phyloP scores from a whole-genome alignment of 2,329 filamentous ascomycete species.

The Tympanopsis confertula region DNA sequence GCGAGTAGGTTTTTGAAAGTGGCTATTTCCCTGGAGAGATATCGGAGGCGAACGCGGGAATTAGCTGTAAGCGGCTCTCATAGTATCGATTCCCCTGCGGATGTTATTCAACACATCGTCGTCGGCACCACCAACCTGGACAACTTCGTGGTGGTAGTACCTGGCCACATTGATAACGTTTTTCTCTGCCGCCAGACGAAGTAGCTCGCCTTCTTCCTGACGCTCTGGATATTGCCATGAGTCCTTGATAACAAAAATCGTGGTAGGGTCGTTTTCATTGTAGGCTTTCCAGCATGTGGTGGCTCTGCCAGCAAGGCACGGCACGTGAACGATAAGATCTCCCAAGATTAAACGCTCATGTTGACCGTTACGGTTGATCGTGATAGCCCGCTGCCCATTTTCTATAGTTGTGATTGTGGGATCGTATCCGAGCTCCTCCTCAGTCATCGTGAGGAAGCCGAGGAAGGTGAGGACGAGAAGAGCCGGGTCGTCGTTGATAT shows the following conservation, averaged over 20 bases:
- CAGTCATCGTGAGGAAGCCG: constrained; percentile 15
- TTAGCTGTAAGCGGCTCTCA: no score
- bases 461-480: constrained; percentile 14
- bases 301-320: constrained; percentile 15
- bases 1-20: no score
- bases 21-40: no score
- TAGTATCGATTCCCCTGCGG: constrained; percentile 15
- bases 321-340: constrained; percentile 12
- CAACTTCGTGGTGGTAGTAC: constrained; percentile 17
- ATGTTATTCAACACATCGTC: constrained; percentile 18
- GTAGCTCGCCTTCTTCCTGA: constrained; percentile 17
- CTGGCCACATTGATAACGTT: constrained; percentile 14
- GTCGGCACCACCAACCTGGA: constrained; percentile 11
- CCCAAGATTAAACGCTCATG: constrained; percentile 15
- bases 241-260: constrained; percentile 22
- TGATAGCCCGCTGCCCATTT: constrained; percentile 12
- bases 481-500: constrained; percentile 20
- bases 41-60: no score
- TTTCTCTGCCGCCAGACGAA: constrained; percentile 15
- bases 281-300: constrained; percentile 22
- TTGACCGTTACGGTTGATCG: constrained; percentile 15
- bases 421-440: constrained; percentile 20
- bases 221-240: constrained; percentile 19
- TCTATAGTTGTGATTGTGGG: constrained; percentile 15
- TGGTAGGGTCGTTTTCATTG: constrained; percentile 11